Conservation (phyloP, 805 yeast genomes). For the Ogataea methylovora region DNA sequence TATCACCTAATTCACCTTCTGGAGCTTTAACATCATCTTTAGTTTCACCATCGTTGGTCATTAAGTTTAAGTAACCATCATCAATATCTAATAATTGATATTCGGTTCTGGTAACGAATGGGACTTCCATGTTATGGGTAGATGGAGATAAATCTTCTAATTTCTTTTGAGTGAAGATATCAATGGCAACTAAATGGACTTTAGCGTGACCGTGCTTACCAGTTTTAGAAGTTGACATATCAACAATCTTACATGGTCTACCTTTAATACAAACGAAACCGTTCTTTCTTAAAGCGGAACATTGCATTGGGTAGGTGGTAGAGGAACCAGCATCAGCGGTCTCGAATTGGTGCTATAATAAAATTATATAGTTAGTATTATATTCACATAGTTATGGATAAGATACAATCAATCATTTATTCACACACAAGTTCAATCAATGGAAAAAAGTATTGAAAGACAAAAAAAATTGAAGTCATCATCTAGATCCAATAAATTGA, state of each 20-base stretch:
- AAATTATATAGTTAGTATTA: slow-evolving; percentile 2
- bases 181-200: slow-evolving; percentile 98
- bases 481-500: neutral
- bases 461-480: neutral
- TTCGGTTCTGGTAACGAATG: slow-evolving; percentile 93
- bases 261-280: slow-evolving; percentile 98
- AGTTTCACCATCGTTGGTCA: slow-evolving; percentile 97
- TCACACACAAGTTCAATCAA: neutral
- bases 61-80: slow-evolving; percentile 94
- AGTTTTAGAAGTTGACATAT: slow-evolving; percentile 99
- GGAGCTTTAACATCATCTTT: slow-evolving; percentile 98
- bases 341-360: slow-evolving; percentile 80
- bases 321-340: slow-evolving; percentile 99
- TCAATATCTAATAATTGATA: slow-evolving; percentile 96
- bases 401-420: no score
- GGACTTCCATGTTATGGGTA: slow-evolving; percentile 99
- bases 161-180: slow-evolving; percentile 98
- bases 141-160: slow-evolving; percentile 99
- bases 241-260: slow-evolving; percentile 99
- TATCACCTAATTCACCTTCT: slow-evolving; percentile 96
- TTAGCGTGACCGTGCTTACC: slow-evolving; percentile 99
- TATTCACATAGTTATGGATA: no score
- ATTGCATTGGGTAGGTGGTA: slow-evolving; percentile 96
- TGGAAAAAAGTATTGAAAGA: neutral
- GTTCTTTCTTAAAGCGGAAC: slow-evolving; percentile 99